Base-by-base conservation (phyloP, 176 grass and related monocot genomes). In the Hyparrhenia diplandra region DNA sequence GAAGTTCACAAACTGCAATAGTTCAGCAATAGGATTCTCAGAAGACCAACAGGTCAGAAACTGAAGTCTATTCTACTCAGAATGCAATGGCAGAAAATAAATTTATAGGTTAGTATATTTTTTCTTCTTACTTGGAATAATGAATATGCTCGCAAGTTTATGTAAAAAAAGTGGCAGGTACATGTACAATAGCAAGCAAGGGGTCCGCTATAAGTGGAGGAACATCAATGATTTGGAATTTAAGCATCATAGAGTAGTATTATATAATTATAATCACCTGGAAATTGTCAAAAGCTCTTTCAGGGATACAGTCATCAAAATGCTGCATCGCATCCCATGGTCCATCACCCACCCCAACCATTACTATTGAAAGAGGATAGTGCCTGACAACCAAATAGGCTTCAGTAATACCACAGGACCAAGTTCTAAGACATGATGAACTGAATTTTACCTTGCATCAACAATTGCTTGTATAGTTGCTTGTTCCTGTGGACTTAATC, bases 301-400 rank as follows among this genome's bases (percentile, higher is more conserved):
- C 76, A 86, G 95, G 95, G 82, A 98, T 95, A 78, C 88, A 86
- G 42, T 98, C 95, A 87, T 98, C 95, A 84, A 93, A 94, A 73
- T 91, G 90, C 43, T 95, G 64, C 95, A 98, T 98, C 27, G 88
- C 84, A 37, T 98, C 92, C 95, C 95, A 98, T 70, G 95, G 95
- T 85, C 95, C 95, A 85, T 98, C 95, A 10, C 95, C 95, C 62
- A 98, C 83, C 58, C 95, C 95, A 83, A 98, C 90, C 95, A 98
- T 98, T 76, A 98, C 82, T 80, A 98, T 98, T 42, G 95, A 98
- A 81, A 98, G 92, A 82, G 95, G 95, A 89, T 86, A 94, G 78
- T 91, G 71, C 84, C 95, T 98, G 90, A 74, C 31, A 66, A 73
- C 87, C 47, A 66, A 43, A 90, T 23, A 66, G n/a, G 29, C 29